These are phyloP conservation scores for Pythium rhizo-oryzae DNA, from an alignment of 352 stramenopile species.

Conservation along the genomic window DNA sequence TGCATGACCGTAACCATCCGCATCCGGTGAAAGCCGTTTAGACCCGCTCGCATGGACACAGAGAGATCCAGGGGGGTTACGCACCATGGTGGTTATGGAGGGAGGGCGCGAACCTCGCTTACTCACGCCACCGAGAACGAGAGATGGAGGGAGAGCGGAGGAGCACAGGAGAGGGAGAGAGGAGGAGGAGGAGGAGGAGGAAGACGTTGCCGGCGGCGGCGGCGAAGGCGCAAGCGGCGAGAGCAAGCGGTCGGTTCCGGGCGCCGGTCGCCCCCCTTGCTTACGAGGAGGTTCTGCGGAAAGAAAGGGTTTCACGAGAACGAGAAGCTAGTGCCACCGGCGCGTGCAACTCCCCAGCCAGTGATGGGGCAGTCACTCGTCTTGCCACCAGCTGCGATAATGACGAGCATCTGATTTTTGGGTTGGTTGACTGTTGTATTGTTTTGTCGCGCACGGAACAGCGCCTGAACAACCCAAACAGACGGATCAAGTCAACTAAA, in stretches of 20 bases:
- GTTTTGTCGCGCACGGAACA: constrained; percentile 9
- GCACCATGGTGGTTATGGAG: neutral
- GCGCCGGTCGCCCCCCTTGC: neutral
- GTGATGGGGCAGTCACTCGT: constrained; percentile 1
- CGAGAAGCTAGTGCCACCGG: constrained; percentile 19
- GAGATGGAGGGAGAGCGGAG: neutral
- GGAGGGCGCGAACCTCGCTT: no score
- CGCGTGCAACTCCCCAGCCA: constrained; percentile 1
- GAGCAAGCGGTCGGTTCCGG: neutral
- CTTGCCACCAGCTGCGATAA: constrained; percentile 3
- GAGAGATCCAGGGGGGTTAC: neutral
- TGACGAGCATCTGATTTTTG: constrained; percentile 15
- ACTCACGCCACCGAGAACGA: neutral
- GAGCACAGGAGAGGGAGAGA: no score
- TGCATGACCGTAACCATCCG: constrained; percentile 2
- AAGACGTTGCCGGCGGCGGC: no score
- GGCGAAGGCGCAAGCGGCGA: no score
- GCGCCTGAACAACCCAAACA: neutral
- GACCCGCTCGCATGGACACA: neutral
- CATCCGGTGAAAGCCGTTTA: neutral
- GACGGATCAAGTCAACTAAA: no score
- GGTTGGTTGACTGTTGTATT: neutral
- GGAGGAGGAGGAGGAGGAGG: no score
- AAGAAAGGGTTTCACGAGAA: constrained; percentile 25
- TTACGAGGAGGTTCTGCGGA: constrained; percentile 13